Evolutionary conservation across 257 asterid species (phyloP).

Genomic region (Plectranthus barbatus): DNA sequence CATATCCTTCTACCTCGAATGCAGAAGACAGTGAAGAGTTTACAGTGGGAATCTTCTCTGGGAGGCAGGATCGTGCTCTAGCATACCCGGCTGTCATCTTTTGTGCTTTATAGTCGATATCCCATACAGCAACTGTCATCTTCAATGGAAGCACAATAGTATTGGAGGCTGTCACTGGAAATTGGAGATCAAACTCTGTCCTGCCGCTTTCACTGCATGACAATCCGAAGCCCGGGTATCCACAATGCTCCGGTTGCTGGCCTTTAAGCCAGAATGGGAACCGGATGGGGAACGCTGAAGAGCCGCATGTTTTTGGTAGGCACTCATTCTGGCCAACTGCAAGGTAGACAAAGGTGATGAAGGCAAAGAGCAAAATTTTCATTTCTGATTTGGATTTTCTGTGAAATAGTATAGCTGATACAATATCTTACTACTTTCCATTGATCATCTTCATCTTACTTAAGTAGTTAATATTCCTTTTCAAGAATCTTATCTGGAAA

Average conservation of each 20-base stretch:
- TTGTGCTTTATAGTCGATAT: conserved; percentile 24
- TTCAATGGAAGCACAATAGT: conserved; percentile 5
- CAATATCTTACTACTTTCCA: too few relatives aligned
- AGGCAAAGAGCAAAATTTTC: conserved; percentile 13
- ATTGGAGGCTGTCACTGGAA: conserved; percentile 14
- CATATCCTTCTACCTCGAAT: conserved; percentile 17
- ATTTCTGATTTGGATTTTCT: not conserved
- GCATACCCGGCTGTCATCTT: conserved; percentile 14
- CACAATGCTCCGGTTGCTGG: conserved; percentile 20
- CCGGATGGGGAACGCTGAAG: conserved; percentile 10
- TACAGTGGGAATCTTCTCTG: conserved; percentile 1
- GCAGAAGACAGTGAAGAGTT: conserved; percentile 12
- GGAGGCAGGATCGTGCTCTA: conserved; percentile 20
- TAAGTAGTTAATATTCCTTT: too few relatives aligned
- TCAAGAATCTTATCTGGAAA: too few relatives aligned
- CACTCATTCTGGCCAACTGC: conserved; percentile 24
- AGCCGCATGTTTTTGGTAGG: conserved; percentile 22
- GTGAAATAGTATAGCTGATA: too few relatives aligned
- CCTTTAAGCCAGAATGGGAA: conserved; percentile 28
- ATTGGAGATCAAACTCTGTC: conserved; percentile 16
- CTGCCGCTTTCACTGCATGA: conserved; percentile 12
- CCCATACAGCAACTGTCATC: conserved; percentile 10
- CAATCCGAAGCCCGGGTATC: conserved; percentile 25
- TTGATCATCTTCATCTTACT: too few relatives aligned
- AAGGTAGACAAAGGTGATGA: conserved; percentile 6